Percentiles rank a stretch among this genome's conserved stretches.
Conservation (phyloP, 208 protist species). For the Acanthamoeba quina region DNA sequence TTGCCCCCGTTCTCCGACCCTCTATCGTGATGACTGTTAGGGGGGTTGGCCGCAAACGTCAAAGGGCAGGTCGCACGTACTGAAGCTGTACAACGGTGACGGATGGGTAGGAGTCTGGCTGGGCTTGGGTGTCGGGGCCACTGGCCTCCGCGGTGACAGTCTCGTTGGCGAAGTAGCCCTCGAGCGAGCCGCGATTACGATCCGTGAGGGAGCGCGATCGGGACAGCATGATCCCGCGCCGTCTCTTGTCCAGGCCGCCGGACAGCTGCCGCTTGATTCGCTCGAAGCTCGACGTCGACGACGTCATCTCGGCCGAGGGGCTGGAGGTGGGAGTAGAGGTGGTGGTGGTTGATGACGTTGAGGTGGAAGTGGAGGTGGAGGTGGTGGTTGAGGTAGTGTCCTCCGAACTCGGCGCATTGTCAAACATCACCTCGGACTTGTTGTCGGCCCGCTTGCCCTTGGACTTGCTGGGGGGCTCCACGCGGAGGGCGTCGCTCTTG, state of each 20-base stretch:
- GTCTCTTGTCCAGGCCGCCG: background rate
- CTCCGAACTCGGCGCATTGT: too few relatives aligned
- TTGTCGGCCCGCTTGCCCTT: too few relatives aligned
- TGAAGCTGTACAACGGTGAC: background rate
- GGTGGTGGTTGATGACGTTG: too few relatives aligned
- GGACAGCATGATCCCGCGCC: background rate
- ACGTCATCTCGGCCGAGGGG: too few relatives aligned
- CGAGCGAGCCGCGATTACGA: background rate
- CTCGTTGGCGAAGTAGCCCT: background rate
- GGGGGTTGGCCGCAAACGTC: background rate
- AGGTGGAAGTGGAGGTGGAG: too few relatives aligned
- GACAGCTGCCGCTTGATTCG: constrained; percentile 2
- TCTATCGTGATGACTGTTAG: background rate
- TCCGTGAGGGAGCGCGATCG: background rate
- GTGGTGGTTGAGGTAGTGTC: too few relatives aligned
- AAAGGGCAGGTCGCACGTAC: background rate
- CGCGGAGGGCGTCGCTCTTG: too few relatives aligned
- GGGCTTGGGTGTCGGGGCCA: too few relatives aligned
- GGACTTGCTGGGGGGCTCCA: too few relatives aligned
- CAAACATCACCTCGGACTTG: too few relatives aligned
- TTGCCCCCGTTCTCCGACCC: background rate
- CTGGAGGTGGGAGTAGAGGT: too few relatives aligned
- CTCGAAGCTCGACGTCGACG: background rate
- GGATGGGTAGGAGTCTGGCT: background rate
- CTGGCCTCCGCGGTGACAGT: background rate